phyloP scores from a whole-genome alignment of 441 rosid genomes.

The Pelargonium cotyledonis region DNA sequence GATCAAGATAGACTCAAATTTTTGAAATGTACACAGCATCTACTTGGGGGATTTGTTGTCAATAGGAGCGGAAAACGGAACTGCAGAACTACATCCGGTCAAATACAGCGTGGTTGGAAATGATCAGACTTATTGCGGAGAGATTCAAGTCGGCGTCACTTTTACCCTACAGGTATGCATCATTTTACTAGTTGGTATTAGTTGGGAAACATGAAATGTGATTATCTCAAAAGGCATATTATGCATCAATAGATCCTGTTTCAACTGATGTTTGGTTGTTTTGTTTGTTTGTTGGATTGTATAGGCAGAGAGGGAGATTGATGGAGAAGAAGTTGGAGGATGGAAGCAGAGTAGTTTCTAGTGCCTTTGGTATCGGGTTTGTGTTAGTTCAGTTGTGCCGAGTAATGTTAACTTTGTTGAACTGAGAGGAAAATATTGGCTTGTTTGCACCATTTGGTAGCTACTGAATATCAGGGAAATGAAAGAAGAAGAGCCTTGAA shows the following conservation, averaged over 20 bases:
- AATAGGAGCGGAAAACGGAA: constrained; percentile 62
- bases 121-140: constrained; percentile 49
- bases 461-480: neutral
- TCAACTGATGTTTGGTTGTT: neutral
- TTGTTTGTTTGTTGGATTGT: constrained; percentile 10
- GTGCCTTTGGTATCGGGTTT: neutral
- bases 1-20: neutral
- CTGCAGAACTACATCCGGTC: constrained; percentile 41
- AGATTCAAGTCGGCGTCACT: constrained; percentile 54
- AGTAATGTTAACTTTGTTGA: no score
- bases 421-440: no score
- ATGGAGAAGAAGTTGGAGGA: constrained; percentile 50
- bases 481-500: no score
- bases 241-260: neutral
- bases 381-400: neutral
- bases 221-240: neutral
- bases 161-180: constrained; percentile 42
- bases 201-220: neutral
- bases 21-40: constrained; percentile 31
- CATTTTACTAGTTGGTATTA: neutral
- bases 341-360: constrained; percentile 56
- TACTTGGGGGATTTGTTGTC: constrained; percentile 62
- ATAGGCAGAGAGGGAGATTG: constrained; percentile 30
- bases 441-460: neutral
- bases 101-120: constrained; percentile 47